Evolutionary conservation across 805 yeast species (phyloP), one percentile per base, ranked within the genome.

Genomic region (Suhomyces emberorum): DNA sequence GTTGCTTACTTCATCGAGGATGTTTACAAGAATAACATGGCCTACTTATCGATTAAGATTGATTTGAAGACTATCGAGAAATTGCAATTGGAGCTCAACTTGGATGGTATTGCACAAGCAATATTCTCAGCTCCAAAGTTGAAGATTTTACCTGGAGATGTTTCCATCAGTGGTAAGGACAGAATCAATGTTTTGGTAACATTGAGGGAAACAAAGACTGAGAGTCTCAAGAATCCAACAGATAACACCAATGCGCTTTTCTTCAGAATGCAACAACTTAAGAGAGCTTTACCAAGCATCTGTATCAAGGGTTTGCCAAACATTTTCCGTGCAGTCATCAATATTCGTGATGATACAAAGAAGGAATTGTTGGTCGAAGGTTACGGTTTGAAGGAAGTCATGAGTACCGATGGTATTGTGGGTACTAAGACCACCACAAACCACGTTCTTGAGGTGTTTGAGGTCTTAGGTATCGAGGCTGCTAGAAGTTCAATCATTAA

Each of bases 351-450:
- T 56, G 85, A 84, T 57, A 81, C 83, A 49, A 84, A 79, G 59
- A 86, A 88, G 59, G 98, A 93, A 65, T 69, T 93, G 46, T 74
- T 93, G 51, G 98, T 93, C 32, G 99, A 93, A 74, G 99, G 99
- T 25, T 93, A 93, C 56, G 99, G 99, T 22, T 69, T 93, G 47
- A 85, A 88, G 53, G 88, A 87, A 33, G 99, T 93, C 35, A 93
- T 93, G 98, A 80, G 88, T 42, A 91, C 98, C 1, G 98, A 93
- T 57, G 99, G 99, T 67, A 88, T 93, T 34, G 70, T 91, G 28
- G 96, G 98, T 5, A 70, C 82, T 16, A 81, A 79, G 58, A 91
- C 98, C 0, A 71, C 72, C 41, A 91, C 98, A 9, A 93, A 93
- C 59, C 99, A 93, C 64, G 81, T 93, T 22, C 67, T 93, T 43